Evolutionary conservation across 306 rosid genomes (phyloP).

Genomic region (Morella rubra): DNA sequence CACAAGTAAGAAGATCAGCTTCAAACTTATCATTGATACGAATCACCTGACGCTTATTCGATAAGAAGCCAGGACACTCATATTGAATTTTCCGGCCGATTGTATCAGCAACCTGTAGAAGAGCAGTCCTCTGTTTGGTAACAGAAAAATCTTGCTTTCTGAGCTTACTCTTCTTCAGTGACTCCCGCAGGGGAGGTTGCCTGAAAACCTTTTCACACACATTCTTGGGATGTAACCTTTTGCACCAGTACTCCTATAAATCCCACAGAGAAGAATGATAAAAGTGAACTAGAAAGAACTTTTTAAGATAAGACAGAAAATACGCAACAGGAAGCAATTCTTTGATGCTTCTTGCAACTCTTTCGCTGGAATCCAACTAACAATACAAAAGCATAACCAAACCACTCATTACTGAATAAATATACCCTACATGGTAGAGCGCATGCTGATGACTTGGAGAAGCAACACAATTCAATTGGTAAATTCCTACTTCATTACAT

Average conservation of each 20-base stretch:
- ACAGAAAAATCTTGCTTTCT: constrained; percentile 68
- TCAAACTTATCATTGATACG: constrained; percentile 8
- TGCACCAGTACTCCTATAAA: constrained; percentile 94
- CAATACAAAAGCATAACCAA: neutral
- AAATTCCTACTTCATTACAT: neutral
- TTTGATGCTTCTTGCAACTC: neutral
- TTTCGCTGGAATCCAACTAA: neutral
- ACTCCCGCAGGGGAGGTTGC: constrained; percentile 88
- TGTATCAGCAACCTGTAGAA: constrained; percentile 77
- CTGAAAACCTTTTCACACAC: constrained; percentile 94
- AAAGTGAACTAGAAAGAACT: neutral
- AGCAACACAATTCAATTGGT: neutral
- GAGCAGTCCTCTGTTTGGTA: constrained; percentile 75
- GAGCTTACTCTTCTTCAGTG: constrained; percentile 77
- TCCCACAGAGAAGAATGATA: constrained; percentile 19
- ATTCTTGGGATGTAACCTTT: constrained; percentile 88
- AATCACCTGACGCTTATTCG: constrained; percentile 87
- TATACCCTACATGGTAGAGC: neutral
- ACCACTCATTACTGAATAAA: neutral
- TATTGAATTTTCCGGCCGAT: constrained; percentile 91
- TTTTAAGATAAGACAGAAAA: neutral
- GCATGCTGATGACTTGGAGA: neutral
- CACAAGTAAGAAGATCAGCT: neutral
- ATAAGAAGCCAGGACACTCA: constrained; percentile 88
- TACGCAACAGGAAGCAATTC: constrained; percentile 13